Conservation (phyloP, 2,329 filamentous ascomycete species). For the Sporothrix pallida region DNA sequence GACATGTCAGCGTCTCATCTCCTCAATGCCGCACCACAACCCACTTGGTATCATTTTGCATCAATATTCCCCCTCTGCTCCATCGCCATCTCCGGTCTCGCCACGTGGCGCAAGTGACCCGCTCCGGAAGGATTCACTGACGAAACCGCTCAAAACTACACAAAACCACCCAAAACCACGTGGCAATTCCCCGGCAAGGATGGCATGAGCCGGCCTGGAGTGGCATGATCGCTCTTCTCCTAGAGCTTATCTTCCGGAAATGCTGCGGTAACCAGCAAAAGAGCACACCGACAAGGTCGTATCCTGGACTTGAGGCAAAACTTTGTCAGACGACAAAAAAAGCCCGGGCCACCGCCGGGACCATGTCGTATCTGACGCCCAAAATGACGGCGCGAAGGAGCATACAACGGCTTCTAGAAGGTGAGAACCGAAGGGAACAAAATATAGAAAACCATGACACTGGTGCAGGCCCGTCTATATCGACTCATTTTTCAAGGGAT, state of each 20-base stretch:
- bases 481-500: neutral
- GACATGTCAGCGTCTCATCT: neutral
- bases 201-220: neutral
- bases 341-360: neutral
- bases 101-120: neutral
- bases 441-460: neutral
- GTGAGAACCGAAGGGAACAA: neutral
- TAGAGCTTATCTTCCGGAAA: neutral
- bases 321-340: neutral
- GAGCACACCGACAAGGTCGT: neutral
- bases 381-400: neutral
- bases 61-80: neutral
- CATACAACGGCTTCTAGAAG: neutral
- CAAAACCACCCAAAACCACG: neutral
- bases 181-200: neutral
- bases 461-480: neutral
- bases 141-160: neutral
- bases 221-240: neutral
- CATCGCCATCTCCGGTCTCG: neutral
- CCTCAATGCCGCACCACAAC: neutral
- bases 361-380: neutral
- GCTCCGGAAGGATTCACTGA: neutral
- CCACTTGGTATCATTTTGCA: neutral
- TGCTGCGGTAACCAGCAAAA: neutral
- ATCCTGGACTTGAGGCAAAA: neutral